Evolutionary conservation across 768 basidiomycete genomes (phyloP), one percentile per base, ranked within the genome.

Genomic region (Cystofilobasidium bisporidii): DNA sequence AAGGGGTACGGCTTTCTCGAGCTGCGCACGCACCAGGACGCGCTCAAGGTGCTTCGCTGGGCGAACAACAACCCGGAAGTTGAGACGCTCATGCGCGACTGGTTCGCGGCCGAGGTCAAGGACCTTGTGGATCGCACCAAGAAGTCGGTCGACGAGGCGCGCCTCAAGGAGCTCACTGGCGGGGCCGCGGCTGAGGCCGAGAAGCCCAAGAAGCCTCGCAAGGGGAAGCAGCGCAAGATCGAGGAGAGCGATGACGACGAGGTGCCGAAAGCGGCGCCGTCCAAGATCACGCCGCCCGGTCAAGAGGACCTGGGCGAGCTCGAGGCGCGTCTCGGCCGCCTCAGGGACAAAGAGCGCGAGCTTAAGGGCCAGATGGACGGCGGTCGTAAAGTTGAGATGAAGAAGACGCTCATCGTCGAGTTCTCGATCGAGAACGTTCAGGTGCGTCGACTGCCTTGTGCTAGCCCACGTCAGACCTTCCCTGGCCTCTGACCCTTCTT

Each of bases 1-100:
- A 91, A 88, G 75, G 94, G 96, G 1, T 99, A 97, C 73, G 96
- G 94, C 14, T 98, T 99, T 79, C 74, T 98, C 38, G 94, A 98
- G 79, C 83, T 96, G 83, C 79, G 85, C 58, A 83, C 80, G 32
- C 96, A 99, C 72, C 85, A 87, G 8, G 91, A 98, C 75, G 91
- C 94, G 9, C 79, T 99, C 28, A 86, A 89, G 30, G 87, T 97
- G 8, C 78, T 98, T 55, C 83, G 96, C 40, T 98, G 90, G 90
- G 87, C 89, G 32, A 99, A 98, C 79, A 92, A 91, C 74, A 93
- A 96, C 74, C 77, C 83, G 0, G 83, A 81, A 4, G 82, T 88
- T 0, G 82, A 81, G 1, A 72, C 75, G 8, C 78, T 97, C 65
- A 85, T 92, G 73, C 81, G 83, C 71, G 80, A 80, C 63, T 91